phyloP scores from a whole-genome alignment of 345 rosid genomes.

The Euclidium syriacum region DNA sequence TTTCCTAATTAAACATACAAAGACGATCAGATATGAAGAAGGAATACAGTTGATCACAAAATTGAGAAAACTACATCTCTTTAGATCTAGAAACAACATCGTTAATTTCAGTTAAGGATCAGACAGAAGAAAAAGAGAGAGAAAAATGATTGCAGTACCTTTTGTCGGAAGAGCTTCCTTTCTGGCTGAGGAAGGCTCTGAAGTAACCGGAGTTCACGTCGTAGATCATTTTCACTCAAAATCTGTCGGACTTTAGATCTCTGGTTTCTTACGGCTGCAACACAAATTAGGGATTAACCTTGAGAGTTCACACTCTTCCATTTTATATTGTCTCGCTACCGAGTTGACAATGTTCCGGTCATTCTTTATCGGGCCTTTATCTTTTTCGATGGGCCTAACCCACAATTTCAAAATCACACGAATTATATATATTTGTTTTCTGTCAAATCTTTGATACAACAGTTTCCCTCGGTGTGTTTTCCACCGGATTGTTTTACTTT shows the following conservation, averaged over 20 bases:
- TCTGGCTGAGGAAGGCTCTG: slow-evolving; percentile 94
- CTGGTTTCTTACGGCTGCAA: background rate
- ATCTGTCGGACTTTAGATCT: background rate
- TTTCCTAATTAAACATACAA: slow-evolving; percentile 48
- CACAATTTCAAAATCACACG: no score
- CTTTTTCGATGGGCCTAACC: background rate
- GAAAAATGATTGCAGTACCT: slow-evolving; percentile 42
- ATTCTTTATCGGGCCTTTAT: slow-evolving; percentile 1
- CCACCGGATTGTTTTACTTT: no score
- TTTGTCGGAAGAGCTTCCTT: slow-evolving; percentile 86
- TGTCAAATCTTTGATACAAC: no score
- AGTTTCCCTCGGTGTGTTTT: no score
- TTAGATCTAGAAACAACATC: background rate
- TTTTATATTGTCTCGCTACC: slow-evolving; percentile 11
- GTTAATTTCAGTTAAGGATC: background rate
- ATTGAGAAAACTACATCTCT: background rate
- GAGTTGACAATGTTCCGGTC: background rate
- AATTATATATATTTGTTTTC: no score
- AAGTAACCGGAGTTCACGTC: slow-evolving; percentile 91
- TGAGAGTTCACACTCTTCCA: background rate
- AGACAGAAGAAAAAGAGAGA: background rate
- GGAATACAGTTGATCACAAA: background rate
- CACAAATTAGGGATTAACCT: slow-evolving; percentile 3
- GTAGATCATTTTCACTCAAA: slow-evolving; percentile 63
- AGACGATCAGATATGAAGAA: background rate